A percentile compares a stretch with the other conserved stretches of the same genome.
These are phyloP conservation scores for Vigna reflexopilosa DNA, from an alignment of 306 rosid genomes.

Conservation along the genomic window DNA sequence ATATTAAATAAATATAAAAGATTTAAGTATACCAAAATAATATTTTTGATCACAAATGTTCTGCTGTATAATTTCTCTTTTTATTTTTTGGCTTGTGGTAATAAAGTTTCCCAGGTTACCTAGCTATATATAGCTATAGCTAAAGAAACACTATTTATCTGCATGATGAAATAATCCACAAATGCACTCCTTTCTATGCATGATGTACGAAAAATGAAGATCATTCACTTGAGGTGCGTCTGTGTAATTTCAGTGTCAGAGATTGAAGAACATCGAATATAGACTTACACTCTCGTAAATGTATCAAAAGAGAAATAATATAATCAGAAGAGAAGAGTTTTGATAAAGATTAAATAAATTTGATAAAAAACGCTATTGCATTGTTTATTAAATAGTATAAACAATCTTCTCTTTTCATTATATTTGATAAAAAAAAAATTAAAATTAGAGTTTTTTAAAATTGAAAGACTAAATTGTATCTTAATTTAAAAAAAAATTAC, in stretches of 20 bases:
- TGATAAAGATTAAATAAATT: too few species aligned
- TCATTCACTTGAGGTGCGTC: background rate
- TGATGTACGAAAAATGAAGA: background rate
- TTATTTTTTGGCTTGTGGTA: background rate
- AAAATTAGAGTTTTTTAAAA: too few species aligned
- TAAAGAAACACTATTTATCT: background rate
- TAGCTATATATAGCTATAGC: background rate
- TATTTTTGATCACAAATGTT: background rate
- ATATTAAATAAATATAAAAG: too few species aligned
- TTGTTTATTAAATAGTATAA: too few species aligned
- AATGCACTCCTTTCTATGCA: slow-evolving; percentile 10
- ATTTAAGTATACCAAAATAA: too few species aligned
- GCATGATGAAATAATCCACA: slow-evolving; percentile 1
- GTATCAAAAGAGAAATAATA: background rate
- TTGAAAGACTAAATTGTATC: too few species aligned
- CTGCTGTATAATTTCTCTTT: background rate
- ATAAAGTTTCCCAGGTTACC: background rate
- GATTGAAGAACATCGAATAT: background rate
- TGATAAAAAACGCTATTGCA: too few species aligned
- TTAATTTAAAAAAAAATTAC: too few species aligned
- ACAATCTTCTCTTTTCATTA: too few species aligned
- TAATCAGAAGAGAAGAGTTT: too few species aligned
- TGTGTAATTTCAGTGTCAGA: background rate
- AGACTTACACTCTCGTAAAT: background rate
- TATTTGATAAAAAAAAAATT: too few species aligned